Evolutionary conservation across 2,329 filamentous ascomycete genomes (phyloP).

Genomic region (Aspergillus texensis): DNA sequence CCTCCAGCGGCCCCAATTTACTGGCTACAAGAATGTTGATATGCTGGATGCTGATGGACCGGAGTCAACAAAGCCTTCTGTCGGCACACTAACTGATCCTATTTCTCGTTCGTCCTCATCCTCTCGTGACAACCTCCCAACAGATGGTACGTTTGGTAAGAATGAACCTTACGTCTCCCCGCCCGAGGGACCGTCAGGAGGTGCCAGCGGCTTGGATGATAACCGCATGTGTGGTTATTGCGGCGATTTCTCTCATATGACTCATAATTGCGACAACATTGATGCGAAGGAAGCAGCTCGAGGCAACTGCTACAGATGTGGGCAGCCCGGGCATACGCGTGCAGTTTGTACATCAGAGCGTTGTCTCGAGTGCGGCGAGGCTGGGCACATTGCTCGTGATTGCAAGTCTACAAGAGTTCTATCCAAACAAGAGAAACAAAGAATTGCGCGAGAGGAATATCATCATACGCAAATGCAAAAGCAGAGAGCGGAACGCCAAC

Average conservation of each 20-base stretch:
- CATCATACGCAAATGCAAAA: conserved; percentile 37
- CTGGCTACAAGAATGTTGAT: conserved; percentile 46
- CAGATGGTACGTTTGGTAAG: conserved; percentile 27
- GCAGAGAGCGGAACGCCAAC: conserved; percentile 40
- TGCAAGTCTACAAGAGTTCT: conserved; percentile 41
- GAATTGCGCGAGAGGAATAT: conserved; percentile 41
- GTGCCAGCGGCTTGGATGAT: conserved; percentile 46
- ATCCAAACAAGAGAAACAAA: conserved; percentile 39
- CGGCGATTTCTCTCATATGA: conserved; percentile 49
- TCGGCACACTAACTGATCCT: conserved; percentile 25
- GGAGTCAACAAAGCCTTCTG: conserved; percentile 16
- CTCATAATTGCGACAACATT: conserved; percentile 48
- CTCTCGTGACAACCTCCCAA: conserved; percentile 23
- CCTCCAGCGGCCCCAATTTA: conserved; percentile 57
- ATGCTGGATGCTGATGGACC: conserved; percentile 41
- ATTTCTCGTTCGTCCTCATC: conserved; percentile 37
- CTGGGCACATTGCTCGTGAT: conserved; percentile 41
- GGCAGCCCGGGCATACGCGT: conserved; percentile 41
- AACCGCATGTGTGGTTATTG: conserved; percentile 48
- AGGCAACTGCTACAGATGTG: conserved; percentile 48
- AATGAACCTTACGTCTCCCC: conserved; percentile 27
- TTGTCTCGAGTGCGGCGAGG: conserved; percentile 48
- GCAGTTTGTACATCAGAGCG: conserved; percentile 42
- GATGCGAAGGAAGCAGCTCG: conserved; percentile 42
- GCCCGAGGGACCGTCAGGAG: conserved; percentile 46